Conservation (phyloP, 148 eudicot species). For the Rhododendron henanense region DNA sequence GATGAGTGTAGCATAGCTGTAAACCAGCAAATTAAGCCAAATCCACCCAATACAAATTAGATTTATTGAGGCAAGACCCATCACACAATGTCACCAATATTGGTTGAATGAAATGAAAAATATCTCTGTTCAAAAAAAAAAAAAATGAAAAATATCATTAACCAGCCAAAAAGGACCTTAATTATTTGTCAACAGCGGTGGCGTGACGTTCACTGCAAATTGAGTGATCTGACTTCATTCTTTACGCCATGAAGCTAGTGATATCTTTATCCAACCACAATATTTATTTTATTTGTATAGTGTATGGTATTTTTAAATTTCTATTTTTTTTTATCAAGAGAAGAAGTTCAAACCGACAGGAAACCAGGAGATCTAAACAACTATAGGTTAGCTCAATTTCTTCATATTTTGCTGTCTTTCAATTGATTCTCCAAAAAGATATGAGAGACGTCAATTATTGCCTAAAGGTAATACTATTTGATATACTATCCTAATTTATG, state of each 20-base stretch:
- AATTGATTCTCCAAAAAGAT: neutral
- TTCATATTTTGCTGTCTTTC: neutral
- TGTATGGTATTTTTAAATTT: neutral
- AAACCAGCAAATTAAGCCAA: no score
- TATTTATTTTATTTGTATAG: neutral
- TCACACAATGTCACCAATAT: neutral
- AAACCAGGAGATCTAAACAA: neutral
- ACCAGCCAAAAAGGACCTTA: neutral
- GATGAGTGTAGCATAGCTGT: no score
- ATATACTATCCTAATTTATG: neutral
- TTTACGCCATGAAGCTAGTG: neutral
- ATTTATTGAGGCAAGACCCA: neutral
- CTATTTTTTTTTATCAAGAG: neutral
- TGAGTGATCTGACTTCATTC: neutral
- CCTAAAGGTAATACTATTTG: neutral
- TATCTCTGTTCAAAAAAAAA: no score
- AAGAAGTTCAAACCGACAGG: neutral
- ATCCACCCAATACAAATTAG: neutral
- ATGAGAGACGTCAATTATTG: neutral
- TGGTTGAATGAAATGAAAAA: neutral
- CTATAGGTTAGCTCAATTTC: neutral
- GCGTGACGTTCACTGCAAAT: slow-evolving; percentile 1
- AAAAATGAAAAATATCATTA: neutral
- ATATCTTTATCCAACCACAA: neutral
- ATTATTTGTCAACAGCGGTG: neutral